Evolutionary conservation across 1,139 yeast genomes (phyloP).

Genomic region (Taphrina betulina): DNA sequence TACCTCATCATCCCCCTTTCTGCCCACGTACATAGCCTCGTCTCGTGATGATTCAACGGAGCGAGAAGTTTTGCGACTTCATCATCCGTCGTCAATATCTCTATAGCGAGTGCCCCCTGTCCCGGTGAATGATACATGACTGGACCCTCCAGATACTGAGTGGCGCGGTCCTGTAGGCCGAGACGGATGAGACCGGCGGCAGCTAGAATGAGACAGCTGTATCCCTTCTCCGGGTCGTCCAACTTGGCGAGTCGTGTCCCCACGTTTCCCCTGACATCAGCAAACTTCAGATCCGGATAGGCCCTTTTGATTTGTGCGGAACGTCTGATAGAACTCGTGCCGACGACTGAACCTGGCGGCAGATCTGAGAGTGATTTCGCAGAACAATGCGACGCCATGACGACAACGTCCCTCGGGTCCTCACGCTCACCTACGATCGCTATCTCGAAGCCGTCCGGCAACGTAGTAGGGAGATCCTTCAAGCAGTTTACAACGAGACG

Average conservation of each 20-base stretch:
- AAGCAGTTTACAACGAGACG: conserved; percentile 91
- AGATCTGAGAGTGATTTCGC: conserved; percentile 67
- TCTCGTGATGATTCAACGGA: conserved; percentile 62
- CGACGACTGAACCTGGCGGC: conserved; percentile 83
- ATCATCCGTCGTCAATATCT: conserved; percentile 70
- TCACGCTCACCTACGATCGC: conserved; percentile 86
- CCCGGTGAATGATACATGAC: conserved; percentile 97
- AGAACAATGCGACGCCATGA: conserved; percentile 67
- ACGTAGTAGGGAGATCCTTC: conserved; percentile 89
- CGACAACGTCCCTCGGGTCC: conserved; percentile 71
- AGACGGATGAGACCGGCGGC: conserved; percentile 85
- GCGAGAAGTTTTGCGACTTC: conserved; percentile 57
- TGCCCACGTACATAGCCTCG: conserved; percentile 79
- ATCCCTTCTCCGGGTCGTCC: conserved; percentile 65
- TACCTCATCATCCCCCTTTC: conserved; percentile 85
- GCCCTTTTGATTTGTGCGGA: conserved; percentile 70
- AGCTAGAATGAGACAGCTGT: conserved; percentile 77
- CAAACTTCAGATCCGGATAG: conserved; percentile 60
- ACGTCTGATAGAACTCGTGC: conserved; percentile 90
- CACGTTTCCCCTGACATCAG: conserved; percentile 53
- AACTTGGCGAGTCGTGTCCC: conserved; percentile 78
- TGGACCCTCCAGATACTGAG: conserved; percentile 62
- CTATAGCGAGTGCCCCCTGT: conserved; percentile 94
- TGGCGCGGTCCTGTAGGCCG: conserved; percentile 68
- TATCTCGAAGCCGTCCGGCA: conserved; percentile 85